Evolutionary conservation across 179 eudicot species (phyloP), one percentile per base, ranked within the genome.

Genomic region (Amaranthus tricolor): DNA sequence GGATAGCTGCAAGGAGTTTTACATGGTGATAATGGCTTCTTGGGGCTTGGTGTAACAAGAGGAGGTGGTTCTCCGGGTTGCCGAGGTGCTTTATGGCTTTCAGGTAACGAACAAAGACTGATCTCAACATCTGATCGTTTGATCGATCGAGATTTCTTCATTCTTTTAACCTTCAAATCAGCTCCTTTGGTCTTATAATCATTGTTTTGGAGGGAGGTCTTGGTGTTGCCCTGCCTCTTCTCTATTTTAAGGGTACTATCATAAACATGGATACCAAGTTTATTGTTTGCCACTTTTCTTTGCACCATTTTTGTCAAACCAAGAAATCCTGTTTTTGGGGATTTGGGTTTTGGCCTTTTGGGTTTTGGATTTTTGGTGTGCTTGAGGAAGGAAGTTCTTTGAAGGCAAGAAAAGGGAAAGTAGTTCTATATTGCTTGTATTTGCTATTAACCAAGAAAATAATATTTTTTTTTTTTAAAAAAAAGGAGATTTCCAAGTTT

Each of bases 131-230:
- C 88, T 0, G 80, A 62, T n/a, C 81, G 88, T 66, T 87, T 88
- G 77, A 83, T 52, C 12, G 90, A 76, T 31, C 88, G 85, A 17
- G 90, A 88, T 77, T 84, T 89, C 82, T 88, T 91, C 92, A 92
- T 91, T 72, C 74, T 89, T 83, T 86, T 85, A 55, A 45, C 52
- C 81, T 80, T 85, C 78, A 88, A 49, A 66, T 88, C 85, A 48
- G 83, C 65, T 59, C 83, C 84, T 77, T 74, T 80, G 74, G 70
- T 80, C 83, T 75, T 19, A 51, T 83, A 83, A 54, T 77, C 85
- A 77, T 70, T 63, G 75, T 73, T 70, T 75, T 76, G 61, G 74
- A 78, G 43, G 17, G 86, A 71, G 70, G 89, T 79, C 68, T 78
- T 84, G 76, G 73, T 80, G 67, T 71, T 81, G 69, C 68, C 75